Conservation (phyloP, 2,329 filamentous ascomycete species). For the Botrytis fragariae region DNA sequence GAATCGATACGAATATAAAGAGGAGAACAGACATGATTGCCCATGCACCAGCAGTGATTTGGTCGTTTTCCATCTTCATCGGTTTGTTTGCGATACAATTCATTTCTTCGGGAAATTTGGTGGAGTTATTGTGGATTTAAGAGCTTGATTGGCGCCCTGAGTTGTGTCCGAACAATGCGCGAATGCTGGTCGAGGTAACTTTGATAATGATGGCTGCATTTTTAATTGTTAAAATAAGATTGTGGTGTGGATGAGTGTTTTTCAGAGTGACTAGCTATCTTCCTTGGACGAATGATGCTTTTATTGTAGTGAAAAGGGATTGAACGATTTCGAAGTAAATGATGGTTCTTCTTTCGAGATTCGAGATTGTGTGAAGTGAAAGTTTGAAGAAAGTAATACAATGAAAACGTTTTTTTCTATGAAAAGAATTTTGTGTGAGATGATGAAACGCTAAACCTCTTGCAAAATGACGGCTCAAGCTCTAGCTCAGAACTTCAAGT, state of each 20-base stretch:
- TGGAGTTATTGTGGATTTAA: background rate
- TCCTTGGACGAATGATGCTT: background rate
- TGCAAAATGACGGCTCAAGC: background rate
- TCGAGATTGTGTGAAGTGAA: background rate
- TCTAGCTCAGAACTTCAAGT: background rate
- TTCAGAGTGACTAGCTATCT: background rate
- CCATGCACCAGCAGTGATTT: background rate
- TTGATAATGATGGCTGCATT: background rate
- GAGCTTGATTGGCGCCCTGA: background rate
- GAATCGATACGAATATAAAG: background rate
- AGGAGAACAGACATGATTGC: background rate
- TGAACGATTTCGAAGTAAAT: background rate
- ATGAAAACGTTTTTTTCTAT: background rate
- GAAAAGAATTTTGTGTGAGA: background rate
- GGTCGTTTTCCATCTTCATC: background rate
- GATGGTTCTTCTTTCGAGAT: background rate
- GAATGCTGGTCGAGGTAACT: background rate
- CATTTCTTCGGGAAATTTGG: background rate
- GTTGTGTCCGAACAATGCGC: background rate
- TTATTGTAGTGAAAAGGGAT: background rate
- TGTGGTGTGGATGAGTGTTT: background rate
- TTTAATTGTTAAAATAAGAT: background rate
- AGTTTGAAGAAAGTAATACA: background rate
- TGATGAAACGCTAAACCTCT: background rate
- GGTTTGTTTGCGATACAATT: background rate